A percentile compares a stretch with the other conserved stretches of the same genome.
Evolutionary conservation across 345 rosid genomes (phyloP).

Genomic region (Melaleuca quinquenervia): DNA sequence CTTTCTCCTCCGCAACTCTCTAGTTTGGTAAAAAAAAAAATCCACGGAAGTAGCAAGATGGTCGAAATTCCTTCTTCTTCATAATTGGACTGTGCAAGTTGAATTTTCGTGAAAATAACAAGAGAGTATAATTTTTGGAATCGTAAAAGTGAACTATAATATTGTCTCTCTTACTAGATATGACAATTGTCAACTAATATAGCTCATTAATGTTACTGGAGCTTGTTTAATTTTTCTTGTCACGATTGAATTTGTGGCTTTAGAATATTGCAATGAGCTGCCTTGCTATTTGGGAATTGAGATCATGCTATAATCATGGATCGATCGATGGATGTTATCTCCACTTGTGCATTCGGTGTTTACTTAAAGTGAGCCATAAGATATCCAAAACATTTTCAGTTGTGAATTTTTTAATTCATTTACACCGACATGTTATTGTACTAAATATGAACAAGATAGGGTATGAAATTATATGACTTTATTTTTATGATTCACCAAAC

Average conservation of each 20-base stretch:
- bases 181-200: not conserved
- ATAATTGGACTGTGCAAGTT: not conserved
- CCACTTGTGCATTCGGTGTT: not conserved
- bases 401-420: not conserved
- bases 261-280: not conserved
- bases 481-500: fast-evolving
- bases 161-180: not conserved
- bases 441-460: not conserved
- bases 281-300: not conserved
- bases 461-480: not conserved
- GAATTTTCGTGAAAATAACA: not conserved
- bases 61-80: not conserved
- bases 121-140: not conserved
- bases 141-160: not conserved
- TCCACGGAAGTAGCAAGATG: not conserved
- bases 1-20: too few relatives aligned
- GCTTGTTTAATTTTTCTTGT: not conserved
- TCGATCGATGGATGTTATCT: not conserved
- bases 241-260: not conserved
- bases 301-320: not conserved
- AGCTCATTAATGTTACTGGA: not conserved
- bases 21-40: too few relatives aligned
- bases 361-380: not conserved
- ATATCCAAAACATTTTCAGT: not conserved
- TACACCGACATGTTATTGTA: not conserved